A percentile compares a stretch with the other conserved stretches of the same genome.
phyloP scores from a whole-genome alignment of 306 rosid genomes.

The Benincasa hispida region DNA sequence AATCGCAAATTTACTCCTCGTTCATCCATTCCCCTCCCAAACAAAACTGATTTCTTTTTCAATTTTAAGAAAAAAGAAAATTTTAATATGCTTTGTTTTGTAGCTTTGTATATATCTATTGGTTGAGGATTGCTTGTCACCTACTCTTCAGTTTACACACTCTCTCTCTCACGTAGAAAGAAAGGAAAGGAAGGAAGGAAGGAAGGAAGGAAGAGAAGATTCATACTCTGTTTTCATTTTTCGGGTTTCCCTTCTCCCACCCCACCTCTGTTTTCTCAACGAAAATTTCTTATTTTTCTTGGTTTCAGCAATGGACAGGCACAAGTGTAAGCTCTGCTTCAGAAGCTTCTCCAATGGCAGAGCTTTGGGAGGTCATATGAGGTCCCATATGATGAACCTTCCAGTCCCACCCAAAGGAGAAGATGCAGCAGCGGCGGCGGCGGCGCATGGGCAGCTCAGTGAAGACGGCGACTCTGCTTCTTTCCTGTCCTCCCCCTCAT shows the following conservation, averaged over 20 bases:
- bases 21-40: neutral
- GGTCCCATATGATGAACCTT: slow-evolving; percentile 90
- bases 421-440: neutral
- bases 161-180: slow-evolving; percentile 8
- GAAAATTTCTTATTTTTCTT: neutral
- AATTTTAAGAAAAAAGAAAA: too few relatives aligned
- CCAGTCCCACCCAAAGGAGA: slow-evolving; percentile 28
- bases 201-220: neutral
- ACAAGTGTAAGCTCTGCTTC: slow-evolving; percentile 64
- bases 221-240: slow-evolving; percentile 13
- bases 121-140: slow-evolving; percentile 76
- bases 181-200: neutral
- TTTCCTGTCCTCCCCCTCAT: slow-evolving; percentile 16
- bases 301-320: slow-evolving; percentile 48
- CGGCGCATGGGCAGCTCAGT: slow-evolving; percentile 16
- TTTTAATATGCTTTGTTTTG: neutral
- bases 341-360: slow-evolving; percentile 76
- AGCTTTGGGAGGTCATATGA: slow-evolving; percentile 96
- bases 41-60: neutral
- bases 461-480: slow-evolving; percentile 48
- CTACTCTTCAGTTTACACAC: slow-evolving; percentile 45
- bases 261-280: neutral
- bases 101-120: slow-evolving; percentile 29
- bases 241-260: neutral
- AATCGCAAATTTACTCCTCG: neutral